A percentile compares a stretch with the other conserved stretches of the same genome.
These are phyloP conservation scores for Cutaneotrichosporon curvatum DNA, from an alignment of 1,284 basidiomycete genomes.

Conservation along the genomic window DNA sequence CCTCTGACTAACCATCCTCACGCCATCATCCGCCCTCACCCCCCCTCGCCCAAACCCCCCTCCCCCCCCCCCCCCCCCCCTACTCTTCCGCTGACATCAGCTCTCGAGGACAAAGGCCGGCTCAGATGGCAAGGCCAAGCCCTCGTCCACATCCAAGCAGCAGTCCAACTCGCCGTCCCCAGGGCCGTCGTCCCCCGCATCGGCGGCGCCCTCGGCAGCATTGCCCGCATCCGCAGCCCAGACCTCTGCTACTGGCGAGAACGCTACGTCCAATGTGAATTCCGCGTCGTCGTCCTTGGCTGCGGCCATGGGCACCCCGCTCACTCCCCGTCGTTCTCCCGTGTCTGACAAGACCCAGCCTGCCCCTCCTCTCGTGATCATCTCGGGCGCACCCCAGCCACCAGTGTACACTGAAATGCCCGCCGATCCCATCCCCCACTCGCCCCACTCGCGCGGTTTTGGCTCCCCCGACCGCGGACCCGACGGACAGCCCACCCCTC, in stretches of 20 bases:
- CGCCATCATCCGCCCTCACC: background rate
- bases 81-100: slow-evolving; percentile 5
- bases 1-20: no score
- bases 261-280: slow-evolving; percentile 1
- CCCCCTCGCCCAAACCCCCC: background rate
- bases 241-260: background rate
- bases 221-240: background rate
- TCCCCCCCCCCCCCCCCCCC: no score
- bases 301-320: slow-evolving; percentile 34
- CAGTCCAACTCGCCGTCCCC: slow-evolving; percentile 38
- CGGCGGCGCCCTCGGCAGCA: slow-evolving; percentile 1
- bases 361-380: slow-evolving; percentile 80
- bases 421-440: slow-evolving; percentile 54
- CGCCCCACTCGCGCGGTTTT: slow-evolving; percentile 47
- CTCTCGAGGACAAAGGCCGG: slow-evolving; percentile 39
- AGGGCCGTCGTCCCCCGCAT: slow-evolving; percentile 19
- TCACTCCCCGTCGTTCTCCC: slow-evolving; percentile 39
- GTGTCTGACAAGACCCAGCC: slow-evolving; percentile 47
- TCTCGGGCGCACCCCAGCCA: slow-evolving; percentile 57
- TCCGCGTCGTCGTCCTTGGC: slow-evolving; percentile 9
- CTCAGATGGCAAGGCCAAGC: slow-evolving; percentile 40
- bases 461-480: slow-evolving; percentile 38
- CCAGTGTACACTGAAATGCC: slow-evolving; percentile 54
- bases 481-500: slow-evolving; percentile 45
- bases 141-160: slow-evolving; percentile 34